Evolutionary conservation across 768 basidiomycete species (phyloP), one percentile per base, ranked within the genome.

Genomic region (Baorangia bicolor): DNA sequence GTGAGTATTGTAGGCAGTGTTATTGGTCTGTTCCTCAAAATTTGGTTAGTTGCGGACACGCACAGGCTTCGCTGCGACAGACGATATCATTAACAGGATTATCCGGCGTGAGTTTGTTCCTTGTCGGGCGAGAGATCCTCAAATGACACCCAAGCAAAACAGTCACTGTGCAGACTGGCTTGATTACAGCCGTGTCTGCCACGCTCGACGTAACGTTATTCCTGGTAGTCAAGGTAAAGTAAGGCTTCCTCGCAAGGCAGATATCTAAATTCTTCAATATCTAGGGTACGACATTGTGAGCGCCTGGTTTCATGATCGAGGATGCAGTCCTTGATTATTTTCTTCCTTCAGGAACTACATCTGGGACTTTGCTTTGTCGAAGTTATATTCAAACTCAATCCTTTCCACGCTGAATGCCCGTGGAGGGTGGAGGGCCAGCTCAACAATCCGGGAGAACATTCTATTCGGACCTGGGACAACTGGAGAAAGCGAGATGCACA

Each of bases 31-130:
- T 0, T 27, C 25, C 16, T 38, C 33, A n/a, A 20, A n/a, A 0
- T 41, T 13, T n/a, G 3, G 21, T 46, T 43, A 81, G 79, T 59
- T 65, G 35, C 72, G 58, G 35, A 70, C 76, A 54, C 77, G 73
- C 59, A 79, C 78, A 0, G 78, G 78, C 9, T 77, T 79, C 55
- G 55, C 66, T 5, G 55, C 59, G 5, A 78, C 79, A 1, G 78
- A 81, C 8, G 45, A 51, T 41, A 2, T 56, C 2, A 45, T 81
- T 1, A 75, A 79, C 58, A 71, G 64, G 47, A 76, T 81, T 49
- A 79, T 80, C 49, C 62, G 75, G 50, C 23, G 74, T 77, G 50
- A 33, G 69, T 54, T 16, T 39, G 25, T 56, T 45, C 18, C 47
- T 39, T 16, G 4, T 47, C 16, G 7, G 4, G 16, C 20, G 6